These are phyloP conservation scores for Cochlearia excelsa DNA, from an alignment of 345 rosid genomes.

Conservation along the genomic window DNA sequence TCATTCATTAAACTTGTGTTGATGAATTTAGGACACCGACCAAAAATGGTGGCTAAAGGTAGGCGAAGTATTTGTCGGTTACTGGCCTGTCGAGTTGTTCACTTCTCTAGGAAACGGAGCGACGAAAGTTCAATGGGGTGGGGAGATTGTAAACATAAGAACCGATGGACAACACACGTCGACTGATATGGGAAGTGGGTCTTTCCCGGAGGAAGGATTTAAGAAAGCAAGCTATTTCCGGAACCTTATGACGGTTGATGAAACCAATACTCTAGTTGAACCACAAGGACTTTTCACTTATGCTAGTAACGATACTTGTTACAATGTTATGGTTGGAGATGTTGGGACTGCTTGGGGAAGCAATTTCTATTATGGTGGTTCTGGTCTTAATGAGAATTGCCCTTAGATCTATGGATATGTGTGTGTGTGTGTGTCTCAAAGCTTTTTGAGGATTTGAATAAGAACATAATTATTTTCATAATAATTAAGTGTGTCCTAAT, in stretches of 20 bases:
- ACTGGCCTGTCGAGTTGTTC: slow-evolving; percentile 59
- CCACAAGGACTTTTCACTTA: slow-evolving; percentile 41
- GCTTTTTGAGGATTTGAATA: no score
- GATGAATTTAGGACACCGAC: slow-evolving; percentile 19
- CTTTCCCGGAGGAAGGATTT: slow-evolving; percentile 54
- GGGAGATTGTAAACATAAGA: slow-evolving; percentile 50
- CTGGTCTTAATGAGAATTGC: slow-evolving; percentile 54
- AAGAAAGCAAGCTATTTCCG: slow-evolving; percentile 53
- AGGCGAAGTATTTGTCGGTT: slow-evolving; percentile 39
- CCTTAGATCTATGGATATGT: slow-evolving; percentile 27
- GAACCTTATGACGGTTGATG: slow-evolving; percentile 53
- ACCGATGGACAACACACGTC: slow-evolving; percentile 48
- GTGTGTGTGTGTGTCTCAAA: neutral
- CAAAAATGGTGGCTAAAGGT: slow-evolving; percentile 65
- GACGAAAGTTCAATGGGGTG: slow-evolving; percentile 64
- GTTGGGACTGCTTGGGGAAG: slow-evolving; percentile 44
- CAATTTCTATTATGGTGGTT: slow-evolving; percentile 61
- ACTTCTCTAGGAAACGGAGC: slow-evolving; percentile 52
- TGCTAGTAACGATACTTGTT: slow-evolving; percentile 50
- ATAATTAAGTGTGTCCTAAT: no score
- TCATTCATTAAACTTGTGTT: no score
- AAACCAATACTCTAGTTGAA: slow-evolving; percentile 46
- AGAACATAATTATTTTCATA: no score
- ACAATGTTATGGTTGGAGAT: slow-evolving; percentile 44
- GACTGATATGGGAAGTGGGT: slow-evolving; percentile 72